These are phyloP conservation scores for Penstemon davidsonii DNA, from an alignment of 257 asterid genomes.

Conservation along the genomic window DNA sequence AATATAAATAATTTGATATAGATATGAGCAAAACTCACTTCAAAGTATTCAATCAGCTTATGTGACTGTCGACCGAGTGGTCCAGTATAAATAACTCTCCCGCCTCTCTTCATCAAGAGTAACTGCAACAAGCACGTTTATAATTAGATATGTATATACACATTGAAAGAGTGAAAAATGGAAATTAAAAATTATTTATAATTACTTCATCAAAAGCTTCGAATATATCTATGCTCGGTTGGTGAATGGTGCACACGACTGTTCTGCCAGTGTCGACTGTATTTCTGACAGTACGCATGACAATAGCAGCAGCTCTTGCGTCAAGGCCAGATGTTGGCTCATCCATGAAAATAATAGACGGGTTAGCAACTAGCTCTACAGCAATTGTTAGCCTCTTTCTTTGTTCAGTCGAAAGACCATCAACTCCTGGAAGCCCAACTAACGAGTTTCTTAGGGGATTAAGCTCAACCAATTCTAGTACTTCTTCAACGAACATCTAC, in stretches of 20 bases:
- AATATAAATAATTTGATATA: no score
- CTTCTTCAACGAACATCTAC: conserved; percentile 59
- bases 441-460: conserved; percentile 37
- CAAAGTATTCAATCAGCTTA: conserved; percentile 51
- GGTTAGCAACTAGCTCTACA: conserved; percentile 63
- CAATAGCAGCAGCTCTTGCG: conserved; percentile 68
- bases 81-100: conserved; percentile 50
- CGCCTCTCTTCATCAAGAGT: conserved; percentile 60
- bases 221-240: conserved; percentile 66
- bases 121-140: conserved; percentile 36
- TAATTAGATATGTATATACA: neutral
- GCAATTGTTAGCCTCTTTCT: conserved; percentile 61
- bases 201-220: conserved; percentile 61
- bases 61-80: conserved; percentile 53
- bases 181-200: neutral
- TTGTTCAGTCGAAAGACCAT: conserved; percentile 62
- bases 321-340: conserved; percentile 70
- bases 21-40: conserved; percentile 33
- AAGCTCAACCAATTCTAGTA: conserved; percentile 55
- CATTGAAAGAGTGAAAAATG: neutral
- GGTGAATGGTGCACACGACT: conserved; percentile 61
- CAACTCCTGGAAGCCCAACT: conserved; percentile 57
- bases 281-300: conserved; percentile 56
- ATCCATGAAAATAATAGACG: conserved; percentile 64
- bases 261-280: conserved; percentile 60